phyloP scores from a whole-genome alignment of 2,329 filamentous ascomycete genomes.

The Xylaria sp. region DNA sequence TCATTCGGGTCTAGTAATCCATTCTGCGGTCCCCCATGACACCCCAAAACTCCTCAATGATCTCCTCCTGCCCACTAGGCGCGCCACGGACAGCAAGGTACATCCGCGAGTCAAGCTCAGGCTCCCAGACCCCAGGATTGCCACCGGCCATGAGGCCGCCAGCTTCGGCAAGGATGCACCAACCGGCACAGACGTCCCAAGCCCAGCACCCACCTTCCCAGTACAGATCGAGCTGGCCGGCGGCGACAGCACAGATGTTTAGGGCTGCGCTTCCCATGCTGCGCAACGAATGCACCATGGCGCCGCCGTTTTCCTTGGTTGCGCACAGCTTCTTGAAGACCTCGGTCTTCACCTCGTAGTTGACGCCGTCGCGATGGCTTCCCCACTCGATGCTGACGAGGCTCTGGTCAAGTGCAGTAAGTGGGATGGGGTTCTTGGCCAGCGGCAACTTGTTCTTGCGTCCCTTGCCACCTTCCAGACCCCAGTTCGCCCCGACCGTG shows the following conservation, averaged over 20 bases:
- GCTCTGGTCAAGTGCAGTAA: conserved; percentile 69
- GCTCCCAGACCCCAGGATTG: conserved; percentile 79
- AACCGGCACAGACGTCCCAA: conserved; percentile 86
- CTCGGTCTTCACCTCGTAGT: conserved; percentile 75
- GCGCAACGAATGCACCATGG: conserved; percentile 81
- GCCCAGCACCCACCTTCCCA: conserved; percentile 89
- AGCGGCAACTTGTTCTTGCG: conserved; percentile 59
- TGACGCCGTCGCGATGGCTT: conserved; percentile 72
- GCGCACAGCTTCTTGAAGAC: conserved; percentile 72
- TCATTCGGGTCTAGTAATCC: conserved; percentile 56
- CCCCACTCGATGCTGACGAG: conserved; percentile 82
- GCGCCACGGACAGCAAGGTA: conserved; percentile 73
- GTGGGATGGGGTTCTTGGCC: conserved; percentile 61
- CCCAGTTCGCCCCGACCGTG: conserved; percentile 58
- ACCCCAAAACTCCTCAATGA: conserved; percentile 73
- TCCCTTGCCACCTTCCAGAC: conserved; percentile 52
- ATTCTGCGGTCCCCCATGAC: conserved; percentile 66
- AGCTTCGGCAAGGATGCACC: conserved; percentile 79
- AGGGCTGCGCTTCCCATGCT: conserved; percentile 78
- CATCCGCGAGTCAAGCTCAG: conserved; percentile 66
- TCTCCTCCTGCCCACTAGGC: conserved; percentile 67
- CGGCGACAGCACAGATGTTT: conserved; percentile 78
- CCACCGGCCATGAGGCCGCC: conserved; percentile 78
- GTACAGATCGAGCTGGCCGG: conserved; percentile 77
- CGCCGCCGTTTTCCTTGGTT: conserved; percentile 70